Conservation (phyloP, 805 yeast genomes). For the Ogataea minuta region DNA sequence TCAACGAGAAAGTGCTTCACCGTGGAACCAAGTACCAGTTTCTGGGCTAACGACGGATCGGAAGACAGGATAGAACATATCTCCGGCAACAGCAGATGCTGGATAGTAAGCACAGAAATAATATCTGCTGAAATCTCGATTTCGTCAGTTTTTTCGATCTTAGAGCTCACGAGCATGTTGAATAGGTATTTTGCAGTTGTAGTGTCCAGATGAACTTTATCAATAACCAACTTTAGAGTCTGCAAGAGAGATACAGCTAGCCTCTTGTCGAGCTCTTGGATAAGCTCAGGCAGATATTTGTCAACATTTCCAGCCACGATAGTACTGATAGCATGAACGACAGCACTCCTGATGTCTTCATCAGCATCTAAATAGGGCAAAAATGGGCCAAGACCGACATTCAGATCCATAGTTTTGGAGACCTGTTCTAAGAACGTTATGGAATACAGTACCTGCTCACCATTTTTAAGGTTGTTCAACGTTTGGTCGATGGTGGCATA, state of each 20-base stretch:
- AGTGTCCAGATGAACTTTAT: slow-evolving; percentile 7
- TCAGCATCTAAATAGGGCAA: slow-evolving; percentile 28
- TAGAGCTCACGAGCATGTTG: slow-evolving; percentile 8
- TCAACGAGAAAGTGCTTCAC: slow-evolving; percentile 29
- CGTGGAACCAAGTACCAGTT: slow-evolving; percentile 29
- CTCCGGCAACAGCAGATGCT: slow-evolving; percentile 23
- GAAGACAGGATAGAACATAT: slow-evolving; percentile 16
- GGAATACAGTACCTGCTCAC: slow-evolving; percentile 28
- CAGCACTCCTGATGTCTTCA: slow-evolving; percentile 41
- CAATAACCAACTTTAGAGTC: slow-evolving; percentile 12
- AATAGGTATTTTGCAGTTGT: slow-evolving; percentile 13
- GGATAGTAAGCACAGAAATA: slow-evolving; percentile 25
- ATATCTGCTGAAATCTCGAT: slow-evolving; percentile 20
- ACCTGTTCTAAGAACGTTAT: slow-evolving; percentile 49
- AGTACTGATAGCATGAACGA: slow-evolving; percentile 55
- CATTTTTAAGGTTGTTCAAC: slow-evolving; percentile 20
- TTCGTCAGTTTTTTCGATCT: slow-evolving; percentile 7
- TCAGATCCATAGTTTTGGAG: slow-evolving; percentile 37
- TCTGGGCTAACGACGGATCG: slow-evolving; percentile 15
- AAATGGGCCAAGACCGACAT: slow-evolving; percentile 38
- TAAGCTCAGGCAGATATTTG: slow-evolving; percentile 38
- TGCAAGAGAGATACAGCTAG: slow-evolving; percentile 9
- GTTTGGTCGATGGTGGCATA: slow-evolving; percentile 28
- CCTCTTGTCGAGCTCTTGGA: slow-evolving; percentile 25
- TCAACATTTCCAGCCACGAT: slow-evolving; percentile 40